Evolutionary conservation across 257 asterid species (phyloP).

Genomic region (Fraxinus excelsior): DNA sequence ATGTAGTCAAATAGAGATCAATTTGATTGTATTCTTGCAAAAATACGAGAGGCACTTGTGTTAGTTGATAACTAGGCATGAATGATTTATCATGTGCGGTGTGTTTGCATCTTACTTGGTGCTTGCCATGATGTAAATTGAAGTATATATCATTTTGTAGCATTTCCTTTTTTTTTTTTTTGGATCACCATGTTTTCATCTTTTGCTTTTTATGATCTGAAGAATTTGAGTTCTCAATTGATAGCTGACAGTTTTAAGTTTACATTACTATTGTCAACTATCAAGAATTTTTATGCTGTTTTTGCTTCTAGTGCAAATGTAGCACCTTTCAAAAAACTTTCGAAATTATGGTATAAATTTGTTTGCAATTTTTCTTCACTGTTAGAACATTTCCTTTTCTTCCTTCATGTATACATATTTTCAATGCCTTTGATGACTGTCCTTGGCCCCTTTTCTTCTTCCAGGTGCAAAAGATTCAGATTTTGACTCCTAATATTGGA

Average conservation of each 20-base stretch:
- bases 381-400: background rate
- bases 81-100: background rate
- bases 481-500: conserved; percentile 92
- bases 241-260: background rate
- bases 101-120: background rate
- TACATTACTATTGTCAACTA: background rate
- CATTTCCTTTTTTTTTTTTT: background rate
- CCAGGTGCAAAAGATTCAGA: conserved; percentile 98
- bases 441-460: conserved; percentile 15
- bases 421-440: background rate
- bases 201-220: background rate
- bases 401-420: background rate
- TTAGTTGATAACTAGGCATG: background rate
- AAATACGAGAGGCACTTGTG: background rate
- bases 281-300: background rate
- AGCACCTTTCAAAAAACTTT: background rate
- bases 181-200: background rate
- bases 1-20: background rate
- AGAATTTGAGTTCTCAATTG: background rate
- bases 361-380: background rate
- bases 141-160: background rate
- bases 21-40: background rate
- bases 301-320: background rate
- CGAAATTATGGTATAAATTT: background rate
- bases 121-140: background rate